Evolutionary conservation across 306 rosid genomes (phyloP).

Genomic region (Purshia tridentata): DNA sequence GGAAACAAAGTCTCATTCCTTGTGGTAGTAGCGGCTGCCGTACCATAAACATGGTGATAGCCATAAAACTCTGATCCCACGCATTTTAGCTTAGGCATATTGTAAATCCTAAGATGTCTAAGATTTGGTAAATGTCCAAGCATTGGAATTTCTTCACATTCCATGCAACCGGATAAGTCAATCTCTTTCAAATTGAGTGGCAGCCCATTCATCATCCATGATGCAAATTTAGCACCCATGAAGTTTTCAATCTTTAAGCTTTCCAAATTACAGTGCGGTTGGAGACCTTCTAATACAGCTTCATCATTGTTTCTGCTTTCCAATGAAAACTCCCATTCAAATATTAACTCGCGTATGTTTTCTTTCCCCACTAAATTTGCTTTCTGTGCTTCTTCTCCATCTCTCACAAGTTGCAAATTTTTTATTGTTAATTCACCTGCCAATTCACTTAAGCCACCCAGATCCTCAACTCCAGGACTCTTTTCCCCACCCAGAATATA

Average conservation of each 20-base stretch:
- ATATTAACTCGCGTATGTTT: too few relatives aligned
- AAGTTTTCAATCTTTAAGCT: not conserved
- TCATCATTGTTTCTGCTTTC: not conserved
- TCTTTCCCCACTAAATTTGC: too few relatives aligned
- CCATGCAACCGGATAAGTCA: not conserved
- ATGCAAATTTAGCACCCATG: not conserved
- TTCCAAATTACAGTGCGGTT: not conserved
- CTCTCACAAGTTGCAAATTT: too few relatives aligned
- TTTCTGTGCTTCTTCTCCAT: too few relatives aligned
- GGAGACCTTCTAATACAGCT: not conserved
- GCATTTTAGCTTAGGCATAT: not conserved
- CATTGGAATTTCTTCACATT: not conserved
- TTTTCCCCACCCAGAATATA: too few relatives aligned
- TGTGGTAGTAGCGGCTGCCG: too few relatives aligned
- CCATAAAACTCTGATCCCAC: constrained; percentile 3
- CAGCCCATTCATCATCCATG: not conserved
- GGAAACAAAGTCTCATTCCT: not conserved
- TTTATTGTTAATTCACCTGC: too few relatives aligned
- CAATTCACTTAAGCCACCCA: too few relatives aligned
- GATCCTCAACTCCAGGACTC: too few relatives aligned
- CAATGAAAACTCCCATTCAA: too few relatives aligned
- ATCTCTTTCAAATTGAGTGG: not conserved
- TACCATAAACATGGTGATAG: not conserved
- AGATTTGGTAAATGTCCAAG: not conserved
- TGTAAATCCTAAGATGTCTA: not conserved